Evolutionary conservation across 1,284 basidiomycete genomes (phyloP).

Genomic region (Veloporphyrellus conicus): DNA sequence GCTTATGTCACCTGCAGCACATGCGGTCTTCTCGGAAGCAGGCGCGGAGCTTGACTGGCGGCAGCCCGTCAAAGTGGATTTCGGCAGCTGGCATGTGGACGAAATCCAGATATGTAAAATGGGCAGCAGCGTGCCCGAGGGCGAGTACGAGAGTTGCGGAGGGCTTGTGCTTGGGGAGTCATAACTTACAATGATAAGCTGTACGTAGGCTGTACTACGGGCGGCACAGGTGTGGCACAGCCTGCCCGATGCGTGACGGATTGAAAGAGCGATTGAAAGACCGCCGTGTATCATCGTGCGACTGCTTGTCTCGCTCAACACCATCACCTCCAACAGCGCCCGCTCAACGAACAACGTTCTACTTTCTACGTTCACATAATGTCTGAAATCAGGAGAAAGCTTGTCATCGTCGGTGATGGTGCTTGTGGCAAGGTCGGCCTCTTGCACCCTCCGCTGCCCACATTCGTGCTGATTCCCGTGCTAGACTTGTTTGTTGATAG

Average conservation of each 20-base stretch:
- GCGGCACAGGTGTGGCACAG: conserved; percentile 34
- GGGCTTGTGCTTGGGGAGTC: conserved; percentile 12
- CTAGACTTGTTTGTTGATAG: conserved; percentile 78
- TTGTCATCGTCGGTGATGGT: conserved; percentile 79
- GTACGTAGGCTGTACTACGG: conserved; percentile 15
- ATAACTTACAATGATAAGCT: conserved; percentile 5
- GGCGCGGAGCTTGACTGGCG: conserved; percentile 2
- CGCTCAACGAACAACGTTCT: conserved; percentile 28
- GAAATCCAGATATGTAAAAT: conserved; percentile 36
- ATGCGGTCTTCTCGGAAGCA: conserved; percentile 9
- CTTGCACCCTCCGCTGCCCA: background rate
- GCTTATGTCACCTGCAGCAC: conserved; percentile 32
- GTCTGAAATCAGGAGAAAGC: conserved; percentile 74
- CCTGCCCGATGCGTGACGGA: conserved; percentile 17
- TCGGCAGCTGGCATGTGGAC: conserved; percentile 30
- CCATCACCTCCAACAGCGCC: conserved; percentile 36
- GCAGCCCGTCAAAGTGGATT: conserved; percentile 23
- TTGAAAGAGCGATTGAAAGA: conserved; percentile 36
- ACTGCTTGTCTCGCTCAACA: conserved; percentile 39
- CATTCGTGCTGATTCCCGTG: conserved; percentile 23
- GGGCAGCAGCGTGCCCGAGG: conserved; percentile 34
- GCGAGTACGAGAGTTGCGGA: conserved; percentile 34
- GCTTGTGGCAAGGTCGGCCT: conserved; percentile 70
- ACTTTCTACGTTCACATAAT: conserved; percentile 41
- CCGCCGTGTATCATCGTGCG: conserved; percentile 36